A percentile compares a stretch with the other conserved stretches of the same genome.
Conservation (phyloP, 257 asterid species). For the Solanum bukasovii region DNA sequence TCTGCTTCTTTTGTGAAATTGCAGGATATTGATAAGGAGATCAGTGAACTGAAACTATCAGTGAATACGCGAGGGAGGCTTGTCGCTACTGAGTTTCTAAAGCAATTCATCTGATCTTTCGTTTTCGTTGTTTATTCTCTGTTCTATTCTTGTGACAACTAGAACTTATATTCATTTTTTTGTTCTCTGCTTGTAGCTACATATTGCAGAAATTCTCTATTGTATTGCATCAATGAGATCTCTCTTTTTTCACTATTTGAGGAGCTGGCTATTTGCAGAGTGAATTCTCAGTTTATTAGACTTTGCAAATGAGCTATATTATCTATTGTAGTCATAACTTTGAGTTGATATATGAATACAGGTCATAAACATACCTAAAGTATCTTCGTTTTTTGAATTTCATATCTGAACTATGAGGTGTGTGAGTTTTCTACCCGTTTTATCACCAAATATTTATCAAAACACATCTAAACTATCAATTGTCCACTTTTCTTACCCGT, state of each 20-base stretch:
- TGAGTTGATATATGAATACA: background rate
- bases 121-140: background rate
- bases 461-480: background rate
- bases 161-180: background rate
- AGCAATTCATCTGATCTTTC: conserved; percentile 63
- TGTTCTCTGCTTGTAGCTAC: background rate
- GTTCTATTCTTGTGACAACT: background rate
- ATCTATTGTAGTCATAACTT: background rate
- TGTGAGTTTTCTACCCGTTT: fast-evolving
- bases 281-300: background rate
- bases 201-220: background rate
- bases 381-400: background rate
- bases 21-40: conserved; percentile 98
- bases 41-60: conserved; percentile 77
- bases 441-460: background rate
- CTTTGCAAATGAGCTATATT: background rate
- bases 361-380: background rate
- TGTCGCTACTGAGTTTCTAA: conserved; percentile 94
- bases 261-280: background rate
- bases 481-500: background rate
- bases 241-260: background rate
- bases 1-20: conserved; percentile 1
- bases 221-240: background rate
- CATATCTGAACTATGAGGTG: background rate
- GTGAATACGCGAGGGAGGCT: conserved; percentile 96